Evolutionary conservation across 108 stramenopile genomes (phyloP).

Genomic region (Seminavis robusta): DNA sequence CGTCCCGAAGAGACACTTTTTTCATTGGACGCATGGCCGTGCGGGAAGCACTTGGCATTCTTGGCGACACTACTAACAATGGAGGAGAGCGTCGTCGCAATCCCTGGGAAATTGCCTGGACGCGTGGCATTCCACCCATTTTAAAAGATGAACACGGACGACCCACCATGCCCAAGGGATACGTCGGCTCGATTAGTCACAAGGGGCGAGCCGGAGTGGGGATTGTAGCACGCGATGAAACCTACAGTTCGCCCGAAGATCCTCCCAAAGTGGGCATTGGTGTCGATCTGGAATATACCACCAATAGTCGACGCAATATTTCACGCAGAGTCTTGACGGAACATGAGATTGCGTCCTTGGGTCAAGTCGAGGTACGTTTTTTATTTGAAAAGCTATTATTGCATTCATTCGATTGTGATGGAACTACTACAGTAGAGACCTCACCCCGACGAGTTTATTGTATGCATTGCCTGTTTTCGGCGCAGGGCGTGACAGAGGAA

Average conservation of each 20-base stretch:
- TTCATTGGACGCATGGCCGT: slow-evolving; percentile 78
- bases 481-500: slow-evolving; percentile 49
- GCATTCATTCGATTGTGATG: no score
- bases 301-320: slow-evolving; percentile 35
- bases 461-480: neutral
- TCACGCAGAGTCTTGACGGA: slow-evolving; percentile 63
- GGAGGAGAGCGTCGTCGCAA: neutral
- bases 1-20: slow-evolving; percentile 37
- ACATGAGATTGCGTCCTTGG: slow-evolving; percentile 49
- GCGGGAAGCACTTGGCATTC: slow-evolving; percentile 41
- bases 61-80: neutral
- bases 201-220: slow-evolving; percentile 48
- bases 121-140: slow-evolving; percentile 31
- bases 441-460: neutral
- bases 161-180: slow-evolving; percentile 49
- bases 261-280: slow-evolving; percentile 50
- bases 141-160: slow-evolving; percentile 65
- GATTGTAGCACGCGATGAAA: slow-evolving; percentile 21
- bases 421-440: no score
- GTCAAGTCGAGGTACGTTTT: slow-evolving; percentile 40
- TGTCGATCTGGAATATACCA: slow-evolving; percentile 70
- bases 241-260: slow-evolving; percentile 17
- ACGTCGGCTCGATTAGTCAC: slow-evolving; percentile 74
- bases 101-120: neutral
- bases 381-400: neutral